Percentiles rank a stretch among this genome's conserved stretches.
phyloP scores from a whole-genome alignment of 2,329 filamentous ascomycete genomes.

The Fusarium multiceps region DNA sequence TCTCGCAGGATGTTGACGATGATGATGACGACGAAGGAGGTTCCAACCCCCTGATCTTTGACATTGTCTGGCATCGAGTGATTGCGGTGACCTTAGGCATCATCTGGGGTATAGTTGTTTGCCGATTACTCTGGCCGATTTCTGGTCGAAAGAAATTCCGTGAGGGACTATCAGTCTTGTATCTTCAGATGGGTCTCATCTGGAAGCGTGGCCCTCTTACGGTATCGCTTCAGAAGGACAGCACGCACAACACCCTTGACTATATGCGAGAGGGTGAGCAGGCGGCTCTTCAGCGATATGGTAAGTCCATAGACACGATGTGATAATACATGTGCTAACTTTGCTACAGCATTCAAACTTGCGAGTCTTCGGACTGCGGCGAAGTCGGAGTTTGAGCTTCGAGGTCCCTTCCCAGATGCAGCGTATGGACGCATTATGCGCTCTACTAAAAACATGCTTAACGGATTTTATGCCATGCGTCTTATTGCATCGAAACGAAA shows the following conservation, averaged over 20 bases:
- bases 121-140: constrained; percentile 91
- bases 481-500: constrained; percentile 86
- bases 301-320: constrained; percentile 41
- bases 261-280: constrained; percentile 94
- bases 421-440: constrained; percentile 80
- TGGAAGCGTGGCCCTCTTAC: constrained; percentile 95
- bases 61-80: constrained; percentile 89
- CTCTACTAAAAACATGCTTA: constrained; percentile 85
- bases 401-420: constrained; percentile 83
- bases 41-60: constrained; percentile 81
- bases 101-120: constrained; percentile 91
- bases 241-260: constrained; percentile 63
- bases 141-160: constrained; percentile 89
- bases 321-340: not conserved
- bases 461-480: constrained; percentile 97
- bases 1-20: constrained; percentile 81
- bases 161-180: constrained; percentile 88
- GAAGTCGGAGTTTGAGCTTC: constrained; percentile 87
- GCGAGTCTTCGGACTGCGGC: constrained; percentile 79
- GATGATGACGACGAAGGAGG: constrained; percentile 92
- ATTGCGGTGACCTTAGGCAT: constrained; percentile 87
- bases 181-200: constrained; percentile 93
- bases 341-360: constrained; percentile 68
- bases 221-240: constrained; percentile 71
- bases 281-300: constrained; percentile 84